Conservation (phyloP, 129 eudicot species). For the Mikania micrantha region DNA sequence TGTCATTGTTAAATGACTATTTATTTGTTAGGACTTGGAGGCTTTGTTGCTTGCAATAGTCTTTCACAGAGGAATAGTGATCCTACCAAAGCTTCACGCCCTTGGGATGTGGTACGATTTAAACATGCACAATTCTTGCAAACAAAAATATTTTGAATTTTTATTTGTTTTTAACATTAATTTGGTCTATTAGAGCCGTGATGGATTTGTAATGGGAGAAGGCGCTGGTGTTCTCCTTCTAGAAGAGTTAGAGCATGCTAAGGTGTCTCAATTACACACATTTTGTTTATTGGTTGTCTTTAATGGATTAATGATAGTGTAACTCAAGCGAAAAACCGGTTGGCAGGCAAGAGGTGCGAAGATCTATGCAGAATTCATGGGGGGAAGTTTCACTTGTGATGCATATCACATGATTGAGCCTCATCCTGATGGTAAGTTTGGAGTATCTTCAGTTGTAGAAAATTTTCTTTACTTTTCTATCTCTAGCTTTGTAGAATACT, state of each 20-base stretch:
- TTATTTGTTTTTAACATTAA: background rate
- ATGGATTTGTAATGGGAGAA: slow-evolving; percentile 57
- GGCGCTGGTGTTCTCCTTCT: slow-evolving; percentile 48
- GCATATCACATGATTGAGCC: slow-evolving; percentile 32
- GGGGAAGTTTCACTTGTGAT: slow-evolving; percentile 40
- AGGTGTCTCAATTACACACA: slow-evolving; percentile 21
- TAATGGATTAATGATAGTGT: background rate
- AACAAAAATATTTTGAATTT: background rate
- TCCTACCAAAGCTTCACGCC: slow-evolving; percentile 44
- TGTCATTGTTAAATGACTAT: background rate
- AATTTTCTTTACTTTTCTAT: background rate
- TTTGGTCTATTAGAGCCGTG: slow-evolving; percentile 28
- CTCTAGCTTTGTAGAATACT: background rate
- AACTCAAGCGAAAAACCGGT: background rate
- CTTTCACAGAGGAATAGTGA: slow-evolving; percentile 41
- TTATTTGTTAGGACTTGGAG: slow-evolving; percentile 30
- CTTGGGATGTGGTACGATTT: slow-evolving; percentile 39
- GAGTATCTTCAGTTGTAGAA: background rate
- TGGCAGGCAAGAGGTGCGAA: slow-evolving; percentile 47
- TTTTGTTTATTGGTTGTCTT: background rate
- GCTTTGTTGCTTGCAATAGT: slow-evolving; percentile 41
- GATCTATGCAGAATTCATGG: slow-evolving; percentile 38
- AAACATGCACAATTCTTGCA: background rate
- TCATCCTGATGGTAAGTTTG: slow-evolving; percentile 29
- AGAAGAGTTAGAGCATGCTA: slow-evolving; percentile 38